phyloP scores from a whole-genome alignment of 2,329 filamentous ascomycete species.

The Thielaviopsis populi region DNA sequence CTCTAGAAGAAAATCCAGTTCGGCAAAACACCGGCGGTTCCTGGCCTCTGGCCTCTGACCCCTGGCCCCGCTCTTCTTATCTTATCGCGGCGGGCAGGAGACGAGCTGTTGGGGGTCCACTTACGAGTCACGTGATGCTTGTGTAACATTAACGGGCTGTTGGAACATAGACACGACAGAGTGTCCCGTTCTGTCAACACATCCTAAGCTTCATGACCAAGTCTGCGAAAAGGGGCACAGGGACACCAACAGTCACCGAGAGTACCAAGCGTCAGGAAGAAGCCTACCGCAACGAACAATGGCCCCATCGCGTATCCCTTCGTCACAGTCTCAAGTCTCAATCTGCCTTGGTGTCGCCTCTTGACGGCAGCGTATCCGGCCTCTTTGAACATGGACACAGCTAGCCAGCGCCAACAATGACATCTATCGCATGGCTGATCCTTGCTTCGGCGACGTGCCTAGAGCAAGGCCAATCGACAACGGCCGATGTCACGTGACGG shows the following conservation, averaged over 20 bases:
- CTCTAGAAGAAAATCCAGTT: constrained; percentile 15
- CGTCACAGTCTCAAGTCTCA: background rate
- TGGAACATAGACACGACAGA: no score
- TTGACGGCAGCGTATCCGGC: background rate
- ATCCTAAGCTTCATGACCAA: no score
- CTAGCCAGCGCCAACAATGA: background rate
- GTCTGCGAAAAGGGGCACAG: no score
- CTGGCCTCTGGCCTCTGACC: background rate
- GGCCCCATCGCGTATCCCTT: background rate
- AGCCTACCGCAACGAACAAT: background rate
- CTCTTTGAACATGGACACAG: background rate
- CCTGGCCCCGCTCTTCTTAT: constrained; percentile 5
- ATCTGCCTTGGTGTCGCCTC: background rate
- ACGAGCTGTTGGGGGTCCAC: no score
- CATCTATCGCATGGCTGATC: background rate
- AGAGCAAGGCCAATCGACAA: background rate
- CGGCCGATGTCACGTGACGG: background rate
- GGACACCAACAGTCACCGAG: no score
- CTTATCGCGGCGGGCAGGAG: constrained; percentile 12
- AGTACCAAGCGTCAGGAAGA: background rate
- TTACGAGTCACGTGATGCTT: no score
- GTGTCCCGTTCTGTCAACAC: no score
- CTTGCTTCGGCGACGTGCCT: background rate
- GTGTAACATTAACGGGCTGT: no score
- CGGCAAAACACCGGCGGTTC: constrained; percentile 14